phyloP scores from a whole-genome alignment of 495 filamentous ascomycete species.

The Trichoderma parareesei region DNA sequence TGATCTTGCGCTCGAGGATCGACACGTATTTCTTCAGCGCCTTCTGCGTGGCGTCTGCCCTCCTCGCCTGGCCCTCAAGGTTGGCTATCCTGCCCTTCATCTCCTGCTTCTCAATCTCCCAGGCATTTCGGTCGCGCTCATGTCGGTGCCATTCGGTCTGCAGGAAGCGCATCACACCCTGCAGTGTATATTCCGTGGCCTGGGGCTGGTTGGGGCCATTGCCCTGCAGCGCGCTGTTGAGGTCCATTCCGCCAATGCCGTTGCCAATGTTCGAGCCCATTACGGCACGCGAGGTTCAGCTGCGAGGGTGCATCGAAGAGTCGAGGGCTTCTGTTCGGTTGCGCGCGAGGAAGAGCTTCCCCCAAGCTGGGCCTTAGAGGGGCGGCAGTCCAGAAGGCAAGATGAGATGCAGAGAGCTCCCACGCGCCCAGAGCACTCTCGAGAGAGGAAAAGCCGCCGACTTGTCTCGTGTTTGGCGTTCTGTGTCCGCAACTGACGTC shows the following conservation, averaged over 20 bases:
- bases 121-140: conserved; percentile 94
- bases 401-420: background rate
- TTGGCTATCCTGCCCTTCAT: conserved; percentile 98
- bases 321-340: background rate
- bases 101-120: conserved; percentile 98
- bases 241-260: conserved; percentile 41
- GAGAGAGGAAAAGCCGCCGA: background rate
- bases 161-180: conserved; percentile 99
- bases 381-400: background rate
- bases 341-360: background rate
- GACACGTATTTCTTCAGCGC: conserved; percentile 80
- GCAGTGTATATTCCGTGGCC: conserved; percentile 96
- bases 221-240: conserved; percentile 23
- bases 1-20: conserved; percentile 84
- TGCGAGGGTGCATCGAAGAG: conserved; percentile 4
- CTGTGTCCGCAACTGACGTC: background rate
- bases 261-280: conserved; percentile 60
- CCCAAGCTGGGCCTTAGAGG: conserved; percentile 1
- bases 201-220: conserved; percentile 54
- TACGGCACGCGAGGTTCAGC: background rate
- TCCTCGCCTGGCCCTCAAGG: conserved; percentile 80
- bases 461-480: background rate
- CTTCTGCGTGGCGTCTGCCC: conserved; percentile 78
- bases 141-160: conserved; percentile 99
- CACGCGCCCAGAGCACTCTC: background rate